phyloP scores from a whole-genome alignment of 306 rosid species.

The Citrullus mucosospermus region DNA sequence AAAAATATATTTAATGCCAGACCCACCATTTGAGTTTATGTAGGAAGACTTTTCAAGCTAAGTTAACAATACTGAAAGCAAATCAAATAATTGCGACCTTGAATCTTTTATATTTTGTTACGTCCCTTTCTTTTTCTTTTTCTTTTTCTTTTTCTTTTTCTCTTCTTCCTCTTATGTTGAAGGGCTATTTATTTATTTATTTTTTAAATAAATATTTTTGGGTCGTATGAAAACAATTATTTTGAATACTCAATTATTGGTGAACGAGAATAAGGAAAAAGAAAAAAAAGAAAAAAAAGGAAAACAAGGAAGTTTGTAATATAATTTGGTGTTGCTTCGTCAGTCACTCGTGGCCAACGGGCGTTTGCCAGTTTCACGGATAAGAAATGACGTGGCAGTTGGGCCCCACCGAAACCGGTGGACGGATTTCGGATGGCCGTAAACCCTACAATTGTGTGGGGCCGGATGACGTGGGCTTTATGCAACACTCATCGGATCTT shows the following conservation, averaged over 20 bases:
- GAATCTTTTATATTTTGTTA: not conserved
- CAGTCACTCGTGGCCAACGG: not conserved
- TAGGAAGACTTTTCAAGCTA: not conserved
- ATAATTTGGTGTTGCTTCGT: not conserved
- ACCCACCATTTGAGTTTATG: not conserved
- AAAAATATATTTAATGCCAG: too few relatives aligned
- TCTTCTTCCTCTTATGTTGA: too few relatives aligned
- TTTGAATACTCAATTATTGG: not conserved
- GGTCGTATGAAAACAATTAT: not conserved
- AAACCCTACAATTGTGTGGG: not conserved
- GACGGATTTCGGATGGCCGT: not conserved
- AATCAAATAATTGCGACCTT: not conserved
- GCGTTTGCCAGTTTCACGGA: not conserved
- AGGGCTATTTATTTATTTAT: too few relatives aligned
- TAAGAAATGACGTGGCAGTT: conserved; percentile 1
- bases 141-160: too few relatives aligned
- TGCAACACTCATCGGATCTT: conserved; percentile 29
- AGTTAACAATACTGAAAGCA: not conserved
- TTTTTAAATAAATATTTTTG: too few relatives aligned
- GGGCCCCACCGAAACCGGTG: not conserved
- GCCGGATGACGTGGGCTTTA: conserved; percentile 23
- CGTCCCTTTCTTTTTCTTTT: not conserved
- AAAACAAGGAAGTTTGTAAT: not conserved
- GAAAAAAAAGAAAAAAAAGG: too few relatives aligned
- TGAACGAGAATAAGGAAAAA: not conserved